Evolutionary conservation across 139 green algal genomes (phyloP).

Genomic region (Ettlia oleoabundans): DNA sequence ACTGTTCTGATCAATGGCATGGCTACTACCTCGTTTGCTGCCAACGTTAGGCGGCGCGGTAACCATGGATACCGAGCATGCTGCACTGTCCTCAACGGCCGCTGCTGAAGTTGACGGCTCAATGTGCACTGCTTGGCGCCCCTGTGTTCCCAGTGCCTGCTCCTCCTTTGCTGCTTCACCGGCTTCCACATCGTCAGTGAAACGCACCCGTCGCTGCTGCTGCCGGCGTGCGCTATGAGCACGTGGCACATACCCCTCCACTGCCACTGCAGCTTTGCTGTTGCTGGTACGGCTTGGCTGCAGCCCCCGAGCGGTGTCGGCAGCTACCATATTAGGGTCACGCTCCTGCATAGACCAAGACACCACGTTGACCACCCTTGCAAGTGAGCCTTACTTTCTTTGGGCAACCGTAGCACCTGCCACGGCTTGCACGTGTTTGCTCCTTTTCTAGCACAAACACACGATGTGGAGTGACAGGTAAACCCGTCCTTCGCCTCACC

Average conservation of each 20-base stretch:
- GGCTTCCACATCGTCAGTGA: neutral
- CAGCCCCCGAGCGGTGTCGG: slow-evolving; percentile 13
- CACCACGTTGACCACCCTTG: no score
- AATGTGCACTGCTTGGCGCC: no score
- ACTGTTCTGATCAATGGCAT: no score
- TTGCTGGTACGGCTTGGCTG: neutral
- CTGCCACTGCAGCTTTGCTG: neutral
- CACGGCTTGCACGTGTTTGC: neutral
- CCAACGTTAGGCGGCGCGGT: no score
- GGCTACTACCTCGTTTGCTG: no score
- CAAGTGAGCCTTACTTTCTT: no score
- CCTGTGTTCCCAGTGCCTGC: neutral
- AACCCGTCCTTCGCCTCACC: slow-evolving; percentile 18
- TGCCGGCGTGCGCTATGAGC: neutral
- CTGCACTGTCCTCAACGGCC: neutral
- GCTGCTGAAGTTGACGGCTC: no score
- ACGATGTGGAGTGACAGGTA: no score
- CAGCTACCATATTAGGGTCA: slow-evolving; percentile 1
- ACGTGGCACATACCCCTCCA: slow-evolving; percentile 49
- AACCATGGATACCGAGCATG: no score
- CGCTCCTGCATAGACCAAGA: slow-evolving; percentile 18
- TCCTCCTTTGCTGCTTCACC: neutral
- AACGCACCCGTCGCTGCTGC: slow-evolving; percentile 33
- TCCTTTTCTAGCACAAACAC: neutral
- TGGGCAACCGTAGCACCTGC: no score